These are phyloP conservation scores for Paecilomyces dactylethromorphus DNA, from an alignment of 2,329 filamentous ascomycete species.

Conservation along the genomic window DNA sequence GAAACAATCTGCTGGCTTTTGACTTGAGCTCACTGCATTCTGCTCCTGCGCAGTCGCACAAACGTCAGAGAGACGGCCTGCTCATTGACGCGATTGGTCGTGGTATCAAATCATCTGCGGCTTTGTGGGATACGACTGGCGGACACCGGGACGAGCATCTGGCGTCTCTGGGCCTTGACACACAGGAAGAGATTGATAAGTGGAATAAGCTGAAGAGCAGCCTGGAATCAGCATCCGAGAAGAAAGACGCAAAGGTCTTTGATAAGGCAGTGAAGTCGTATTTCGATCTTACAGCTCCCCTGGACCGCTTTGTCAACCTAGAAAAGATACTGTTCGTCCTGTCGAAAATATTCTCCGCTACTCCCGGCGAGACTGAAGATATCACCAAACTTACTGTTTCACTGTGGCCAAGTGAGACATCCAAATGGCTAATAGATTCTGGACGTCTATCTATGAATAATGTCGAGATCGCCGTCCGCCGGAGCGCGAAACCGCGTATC, in stretches of 20 bases:
- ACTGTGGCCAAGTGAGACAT: slow-evolving; percentile 32
- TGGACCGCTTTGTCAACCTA: slow-evolving; percentile 23
- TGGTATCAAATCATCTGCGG: slow-evolving; percentile 28
- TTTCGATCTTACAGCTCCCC: slow-evolving; percentile 14
- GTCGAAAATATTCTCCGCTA: slow-evolving; percentile 30
- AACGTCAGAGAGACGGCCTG: slow-evolving; percentile 33
- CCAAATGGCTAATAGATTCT: slow-evolving; percentile 34
- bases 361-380: slow-evolving; percentile 13
- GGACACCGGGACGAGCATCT: slow-evolving; percentile 23
- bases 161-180: slow-evolving; percentile 24
- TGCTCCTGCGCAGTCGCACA: slow-evolving; percentile 23
- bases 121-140: slow-evolving; percentile 20
- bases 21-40: slow-evolving; percentile 31
- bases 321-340: slow-evolving; percentile 32
- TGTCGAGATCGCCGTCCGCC: slow-evolving; percentile 34
- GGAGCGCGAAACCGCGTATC: slow-evolving; percentile 24
- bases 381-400: slow-evolving; percentile 19
- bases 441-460: slow-evolving; percentile 32
- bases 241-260: slow-evolving; percentile 23
- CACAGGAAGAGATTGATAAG: slow-evolving; percentile 22
- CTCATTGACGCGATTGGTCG: slow-evolving; percentile 38
- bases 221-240: slow-evolving; percentile 20
- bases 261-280: slow-evolving; percentile 27
- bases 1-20: slow-evolving; percentile 37
- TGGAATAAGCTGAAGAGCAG: slow-evolving; percentile 27